These are phyloP conservation scores for Cytospora chrysosperma DNA, from an alignment of 2,329 filamentous ascomycete species.

Conservation along the genomic window DNA sequence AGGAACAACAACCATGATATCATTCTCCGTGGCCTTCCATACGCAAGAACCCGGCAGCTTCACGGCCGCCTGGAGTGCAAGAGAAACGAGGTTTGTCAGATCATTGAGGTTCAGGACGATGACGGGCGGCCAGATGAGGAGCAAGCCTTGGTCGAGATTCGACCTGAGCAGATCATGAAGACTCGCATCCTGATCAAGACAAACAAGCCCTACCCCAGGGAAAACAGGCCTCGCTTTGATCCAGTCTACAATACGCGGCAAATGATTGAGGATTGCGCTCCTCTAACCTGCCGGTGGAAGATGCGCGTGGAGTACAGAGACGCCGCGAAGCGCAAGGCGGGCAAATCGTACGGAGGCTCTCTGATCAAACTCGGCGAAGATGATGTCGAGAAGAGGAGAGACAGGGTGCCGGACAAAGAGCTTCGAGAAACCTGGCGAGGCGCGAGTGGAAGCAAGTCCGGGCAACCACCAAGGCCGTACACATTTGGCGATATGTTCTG, in stretches of 20 bases:
- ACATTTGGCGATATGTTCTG: constrained; percentile 72
- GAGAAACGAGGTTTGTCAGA: constrained; percentile 44
- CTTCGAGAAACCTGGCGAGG: constrained; percentile 41
- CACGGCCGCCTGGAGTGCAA: constrained; percentile 38
- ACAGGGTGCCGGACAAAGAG: constrained; percentile 28
- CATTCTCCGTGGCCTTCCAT: constrained; percentile 40
- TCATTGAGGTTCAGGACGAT: constrained; percentile 41
- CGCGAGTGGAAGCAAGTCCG: constrained; percentile 32
- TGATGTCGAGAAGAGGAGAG: constrained; percentile 30
- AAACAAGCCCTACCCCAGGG: constrained; percentile 48
- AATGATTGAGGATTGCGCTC: constrained; percentile 31
- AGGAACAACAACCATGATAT: constrained; percentile 33
- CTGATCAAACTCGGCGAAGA: constrained; percentile 32
- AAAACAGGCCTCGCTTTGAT: not conserved
- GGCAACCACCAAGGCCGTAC: constrained; percentile 48
- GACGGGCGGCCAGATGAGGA: constrained; percentile 33
- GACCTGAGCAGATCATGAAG: constrained; percentile 36
- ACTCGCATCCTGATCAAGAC: constrained; percentile 51
- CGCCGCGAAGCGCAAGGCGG: constrained; percentile 24
- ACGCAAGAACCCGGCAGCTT: constrained; percentile 36
- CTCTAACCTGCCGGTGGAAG: constrained; percentile 55
- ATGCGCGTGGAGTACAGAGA: constrained; percentile 36
- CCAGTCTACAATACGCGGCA: constrained; percentile 23
- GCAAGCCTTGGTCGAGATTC: constrained; percentile 45
- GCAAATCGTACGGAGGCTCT: constrained; percentile 35